Evolutionary conservation across 306 rosid genomes (phyloP), one percentile per base, ranked within the genome.

Genomic region (Hippophae gyantsensis): DNA sequence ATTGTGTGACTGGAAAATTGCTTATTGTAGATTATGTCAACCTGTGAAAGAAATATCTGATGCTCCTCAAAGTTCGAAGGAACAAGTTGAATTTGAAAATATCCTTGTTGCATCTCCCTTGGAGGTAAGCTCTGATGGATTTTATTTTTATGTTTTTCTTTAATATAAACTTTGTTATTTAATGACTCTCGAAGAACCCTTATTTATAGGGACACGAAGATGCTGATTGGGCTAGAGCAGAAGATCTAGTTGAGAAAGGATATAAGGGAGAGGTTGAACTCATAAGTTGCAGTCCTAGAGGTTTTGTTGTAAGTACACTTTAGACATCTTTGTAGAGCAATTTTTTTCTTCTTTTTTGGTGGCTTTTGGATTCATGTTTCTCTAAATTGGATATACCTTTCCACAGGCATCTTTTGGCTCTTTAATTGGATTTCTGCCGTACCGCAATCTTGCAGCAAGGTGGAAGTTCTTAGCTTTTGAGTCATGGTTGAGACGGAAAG

Each of bases 401-500:
- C 73, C 62, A 56, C 87, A 92, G 97, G 99, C 78, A 67, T 83
- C 99, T 71, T 92, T 83, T 74, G 86, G 82, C 67, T 84, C 96
- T 43, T 75, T 92, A 74, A 63, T 88, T 61, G 96, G 99, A 67
- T 88, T 92, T 80, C 80, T 92, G 66, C 96, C 96, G 52, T 88
- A 92, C 72, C 87, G 94, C 53, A 83, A 87, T 73, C 95, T 92
- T 72, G 56, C 74, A 44, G 66, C 95, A 69, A 92, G 74, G 82
- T 88, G 95, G 93, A 92, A 85, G 78, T 88, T 92, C 82, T 78
- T 88, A 52, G 96, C 99, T 58, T 87, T 92, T 66, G 99, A 92
- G 80, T 85, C 96, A 58, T 88, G 99, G 99, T 71, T 92, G 72
- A 85, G 89, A 56, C 76, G 48, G 71, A 86, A 84, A 78, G 99